A percentile compares a stretch with the other conserved stretches of the same genome.
These are phyloP conservation scores for Colletotrichum zoysiae DNA, from an alignment of 2,329 filamentous ascomycete genomes.

Conservation along the genomic window DNA sequence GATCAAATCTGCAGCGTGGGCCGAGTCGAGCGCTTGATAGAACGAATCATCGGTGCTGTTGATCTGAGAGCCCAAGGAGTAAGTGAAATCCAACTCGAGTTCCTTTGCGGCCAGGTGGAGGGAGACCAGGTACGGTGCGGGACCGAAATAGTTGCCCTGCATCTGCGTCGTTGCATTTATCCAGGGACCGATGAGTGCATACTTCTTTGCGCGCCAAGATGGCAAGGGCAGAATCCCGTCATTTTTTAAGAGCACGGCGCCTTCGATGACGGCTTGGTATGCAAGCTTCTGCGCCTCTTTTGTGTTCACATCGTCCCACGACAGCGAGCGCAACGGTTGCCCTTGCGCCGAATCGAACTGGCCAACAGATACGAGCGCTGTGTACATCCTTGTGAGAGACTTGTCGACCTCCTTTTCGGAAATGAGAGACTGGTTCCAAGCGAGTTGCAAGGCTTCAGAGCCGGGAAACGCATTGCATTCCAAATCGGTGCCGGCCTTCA, in stretches of 20 bases:
- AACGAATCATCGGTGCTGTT: slow-evolving; percentile 45
- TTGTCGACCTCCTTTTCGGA: slow-evolving; percentile 53
- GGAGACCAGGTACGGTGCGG: slow-evolving; percentile 42
- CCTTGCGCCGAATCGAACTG: slow-evolving; percentile 66
- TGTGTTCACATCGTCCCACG: slow-evolving; percentile 68
- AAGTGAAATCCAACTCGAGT: slow-evolving; percentile 48
- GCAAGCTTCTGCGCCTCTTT: slow-evolving; percentile 67
- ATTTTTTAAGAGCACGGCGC: slow-evolving; percentile 67
- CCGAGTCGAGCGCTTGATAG: slow-evolving; percentile 66
- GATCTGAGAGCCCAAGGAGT: slow-evolving; percentile 47
- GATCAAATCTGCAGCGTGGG: slow-evolving; percentile 70
- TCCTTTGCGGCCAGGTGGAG: slow-evolving; percentile 43
- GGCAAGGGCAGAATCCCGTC: slow-evolving; percentile 62
- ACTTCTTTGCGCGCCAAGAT: slow-evolving; percentile 44
- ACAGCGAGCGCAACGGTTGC: slow-evolving; percentile 63
- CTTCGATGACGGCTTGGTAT: slow-evolving; percentile 59
- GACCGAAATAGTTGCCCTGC: slow-evolving; percentile 44
- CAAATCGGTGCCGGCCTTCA: slow-evolving; percentile 54
- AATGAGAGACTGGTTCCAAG: slow-evolving; percentile 50
- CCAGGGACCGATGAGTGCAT: slow-evolving; percentile 51
- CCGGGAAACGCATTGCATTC: slow-evolving; percentile 44
- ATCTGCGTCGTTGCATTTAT: slow-evolving; percentile 49
- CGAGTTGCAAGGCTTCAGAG: slow-evolving; percentile 39
- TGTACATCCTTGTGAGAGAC: slow-evolving; percentile 65
- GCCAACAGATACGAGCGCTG: slow-evolving; percentile 66